Evolutionary conservation across 2,329 filamentous ascomycete genomes (phyloP), one percentile per base, ranked within the genome.

Genomic region (Cercospora sojina): DNA sequence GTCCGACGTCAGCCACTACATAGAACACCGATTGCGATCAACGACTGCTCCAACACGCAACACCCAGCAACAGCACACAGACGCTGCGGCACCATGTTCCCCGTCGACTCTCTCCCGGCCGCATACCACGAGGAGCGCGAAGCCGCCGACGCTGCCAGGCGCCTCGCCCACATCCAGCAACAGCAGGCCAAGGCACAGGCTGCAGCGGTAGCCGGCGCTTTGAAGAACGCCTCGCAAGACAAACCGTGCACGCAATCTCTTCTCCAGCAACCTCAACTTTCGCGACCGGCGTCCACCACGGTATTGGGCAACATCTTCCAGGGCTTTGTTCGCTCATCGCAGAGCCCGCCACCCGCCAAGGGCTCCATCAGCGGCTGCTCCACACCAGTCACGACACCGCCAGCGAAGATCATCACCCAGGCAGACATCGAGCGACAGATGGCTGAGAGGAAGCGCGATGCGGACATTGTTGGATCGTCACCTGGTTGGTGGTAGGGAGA

Each of bases 71-170:
- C 10, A 31, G 1, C 55, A 56, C 59, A 59, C 27, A 58, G 57
- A 51, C 59, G 38, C 58, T 13, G 51, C 61, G 23, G n/a, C 65
- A 74, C 29, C 27, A 77, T 77, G 75, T 77, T 75, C 66, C 72
- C 75, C n/a, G 71, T 72, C 69, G 76, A 77, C 62, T 67, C 69
- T 55, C 66, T 77, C 27, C 74, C 72, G 10, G 65, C 75, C n/a
- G 58, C 69, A 32, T 77, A 77, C 71, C 71, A 69, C 68, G 76
- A 77, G 58, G 75, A 76, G 66, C 75, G 76, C 59, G 65, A 68
- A 29, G 69, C 69, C 20, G 70, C 69, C 38, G 72, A 74, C 43
- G 65, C 71, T 38, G 71, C 69, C 32, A 70, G 69, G 67, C 70
- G 71, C 43, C 55, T 69, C 3, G 72, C 68, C 13, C 53, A 66